phyloP scores from a whole-genome alignment of 2,329 filamentous ascomycete genomes.

The Alternaria triticina region DNA sequence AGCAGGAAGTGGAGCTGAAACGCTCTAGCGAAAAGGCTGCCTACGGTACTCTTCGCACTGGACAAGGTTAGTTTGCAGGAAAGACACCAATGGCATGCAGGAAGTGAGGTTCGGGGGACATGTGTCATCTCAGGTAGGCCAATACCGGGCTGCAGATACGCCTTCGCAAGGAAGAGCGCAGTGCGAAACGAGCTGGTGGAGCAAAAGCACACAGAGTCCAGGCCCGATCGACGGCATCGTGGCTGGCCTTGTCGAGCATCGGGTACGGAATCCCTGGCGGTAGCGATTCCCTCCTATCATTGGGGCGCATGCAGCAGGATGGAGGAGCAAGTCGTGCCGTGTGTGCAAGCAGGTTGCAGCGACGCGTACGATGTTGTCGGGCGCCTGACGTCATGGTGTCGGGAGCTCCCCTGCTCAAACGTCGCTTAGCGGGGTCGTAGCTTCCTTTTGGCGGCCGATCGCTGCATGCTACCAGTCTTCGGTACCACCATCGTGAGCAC shows the following conservation, averaged over 20 bases:
- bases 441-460: conserved; percentile 19
- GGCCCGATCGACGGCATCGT: conserved; percentile 38
- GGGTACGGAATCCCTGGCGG: conserved; percentile 21
- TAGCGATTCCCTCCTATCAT: conserved; percentile 26
- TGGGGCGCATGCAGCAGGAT: conserved; percentile 26
- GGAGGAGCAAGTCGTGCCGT: conserved; percentile 25
- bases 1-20: conserved; percentile 24
- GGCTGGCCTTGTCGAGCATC: conserved; percentile 30
- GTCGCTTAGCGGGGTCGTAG: conserved; percentile 21
- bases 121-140: background rate
- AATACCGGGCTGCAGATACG: background rate
- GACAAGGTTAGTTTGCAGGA: background rate
- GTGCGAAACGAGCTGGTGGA: background rate
- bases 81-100: background rate
- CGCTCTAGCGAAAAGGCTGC: conserved; percentile 1
- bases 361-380: conserved; percentile 8
- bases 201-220: conserved; percentile 24
- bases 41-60: background rate
- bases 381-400: conserved; percentile 9
- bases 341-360: conserved; percentile 12
- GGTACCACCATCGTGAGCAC: conserved; percentile 9
- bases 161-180: background rate
- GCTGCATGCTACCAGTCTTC: conserved; percentile 10
- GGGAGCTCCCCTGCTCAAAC: conserved; percentile 8
- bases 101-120: background rate